Conservation (phyloP, 2,329 filamentous ascomycete genomes). For the Tolypocladium inflatum region DNA sequence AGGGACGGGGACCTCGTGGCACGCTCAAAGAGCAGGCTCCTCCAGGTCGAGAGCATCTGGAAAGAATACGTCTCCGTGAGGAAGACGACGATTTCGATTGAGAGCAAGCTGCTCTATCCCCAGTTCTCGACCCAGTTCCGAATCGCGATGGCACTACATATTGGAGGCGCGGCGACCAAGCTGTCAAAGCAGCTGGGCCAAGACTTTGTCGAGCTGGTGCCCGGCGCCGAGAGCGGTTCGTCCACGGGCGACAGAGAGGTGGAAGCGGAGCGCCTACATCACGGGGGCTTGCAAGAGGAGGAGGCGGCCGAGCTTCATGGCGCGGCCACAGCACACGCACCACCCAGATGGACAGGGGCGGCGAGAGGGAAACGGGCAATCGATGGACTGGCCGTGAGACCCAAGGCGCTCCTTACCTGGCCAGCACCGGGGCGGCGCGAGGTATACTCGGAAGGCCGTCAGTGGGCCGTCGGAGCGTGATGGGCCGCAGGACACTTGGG, state of each 20-base stretch:
- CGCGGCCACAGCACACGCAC: not conserved
- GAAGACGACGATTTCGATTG: slow-evolving; percentile 19
- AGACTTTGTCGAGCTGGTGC: slow-evolving; percentile 8
- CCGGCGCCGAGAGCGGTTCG: not conserved
- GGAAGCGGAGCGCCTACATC: not conserved
- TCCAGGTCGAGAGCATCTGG: slow-evolving; percentile 24
- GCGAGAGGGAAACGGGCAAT: not conserved
- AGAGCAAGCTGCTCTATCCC: slow-evolving; percentile 24
- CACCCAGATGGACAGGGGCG: not conserved
- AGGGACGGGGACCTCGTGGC: not conserved
- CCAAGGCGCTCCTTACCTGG: slow-evolving; percentile 1
- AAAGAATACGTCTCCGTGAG: slow-evolving; percentile 20
- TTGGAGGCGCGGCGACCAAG: slow-evolving; percentile 12
- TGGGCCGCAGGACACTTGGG: not conserved
- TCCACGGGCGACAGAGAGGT: not conserved
- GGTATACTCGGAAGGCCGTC: not conserved
- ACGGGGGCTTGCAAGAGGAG: not conserved
- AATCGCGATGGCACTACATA: slow-evolving; percentile 17
- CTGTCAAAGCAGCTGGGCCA: slow-evolving; percentile 11
- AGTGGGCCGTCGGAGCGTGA: slow-evolving; percentile 1
- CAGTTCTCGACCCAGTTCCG: slow-evolving; percentile 18
- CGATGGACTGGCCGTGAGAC: not conserved
- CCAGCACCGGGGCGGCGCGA: not conserved
- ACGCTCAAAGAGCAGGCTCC: slow-evolving; percentile 14
- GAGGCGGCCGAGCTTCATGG: not conserved